Evolutionary conservation across 2,329 filamentous ascomycete genomes (phyloP).

Genomic region (Tolypocladium album): DNA sequence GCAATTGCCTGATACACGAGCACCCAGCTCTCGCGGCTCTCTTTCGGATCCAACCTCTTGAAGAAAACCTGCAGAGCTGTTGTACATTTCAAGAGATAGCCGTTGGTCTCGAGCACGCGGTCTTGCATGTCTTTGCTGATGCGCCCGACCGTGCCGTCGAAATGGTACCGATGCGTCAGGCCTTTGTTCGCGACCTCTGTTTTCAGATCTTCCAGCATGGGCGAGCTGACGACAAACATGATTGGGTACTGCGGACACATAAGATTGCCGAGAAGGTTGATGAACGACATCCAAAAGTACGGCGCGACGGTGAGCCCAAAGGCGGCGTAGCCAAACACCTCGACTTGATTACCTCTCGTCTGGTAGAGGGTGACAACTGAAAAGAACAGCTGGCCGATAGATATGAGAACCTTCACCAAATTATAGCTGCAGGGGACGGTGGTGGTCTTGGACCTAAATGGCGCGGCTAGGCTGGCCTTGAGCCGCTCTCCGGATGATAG

Average conservation of each 20-base stretch:
- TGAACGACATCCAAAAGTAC: slow-evolving; percentile 4
- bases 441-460: not conserved
- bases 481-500: not conserved
- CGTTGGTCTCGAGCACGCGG: not conserved
- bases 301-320: slow-evolving; percentile 3
- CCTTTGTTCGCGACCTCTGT: not conserved
- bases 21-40: not conserved
- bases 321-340: slow-evolving; percentile 1
- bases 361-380: slow-evolving; percentile 3
- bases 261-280: slow-evolving; percentile 2
- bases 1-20: not conserved
- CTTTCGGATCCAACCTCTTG: too few relatives aligned
- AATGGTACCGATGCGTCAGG: not conserved
- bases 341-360: slow-evolving; percentile 4
- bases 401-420: not conserved
- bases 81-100: not conserved
- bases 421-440: slow-evolving; percentile 1
- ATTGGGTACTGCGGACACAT: slow-evolving; percentile 3
- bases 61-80: not conserved
- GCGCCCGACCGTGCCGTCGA: not conserved
- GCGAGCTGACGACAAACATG: slow-evolving; percentile 3
- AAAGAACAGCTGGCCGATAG: slow-evolving; percentile 3
- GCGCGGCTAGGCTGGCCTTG: not conserved
- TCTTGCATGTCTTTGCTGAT: not conserved
- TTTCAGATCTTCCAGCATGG: not conserved